Conservation (phyloP, 1,284 basidiomycete species). For the Lentinula novae-zelandiae region DNA sequence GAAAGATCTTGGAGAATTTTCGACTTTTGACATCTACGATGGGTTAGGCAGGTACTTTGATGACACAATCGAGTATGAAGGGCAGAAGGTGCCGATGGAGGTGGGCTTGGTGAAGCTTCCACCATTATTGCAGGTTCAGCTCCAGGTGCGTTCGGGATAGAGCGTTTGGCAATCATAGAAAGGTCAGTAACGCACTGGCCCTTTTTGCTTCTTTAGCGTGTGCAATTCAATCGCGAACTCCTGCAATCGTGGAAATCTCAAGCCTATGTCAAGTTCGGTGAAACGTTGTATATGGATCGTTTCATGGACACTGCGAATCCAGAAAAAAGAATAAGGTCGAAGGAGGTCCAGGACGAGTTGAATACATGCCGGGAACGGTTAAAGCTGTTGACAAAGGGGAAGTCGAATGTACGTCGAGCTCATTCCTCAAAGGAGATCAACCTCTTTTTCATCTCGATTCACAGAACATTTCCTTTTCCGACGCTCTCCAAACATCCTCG, state of each 20-base stretch:
- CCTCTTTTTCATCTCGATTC: neutral
- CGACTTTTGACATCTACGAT: constrained; percentile 81
- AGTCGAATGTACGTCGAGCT: constrained; percentile 39
- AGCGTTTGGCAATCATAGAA: neutral
- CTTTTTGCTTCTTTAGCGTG: constrained; percentile 53
- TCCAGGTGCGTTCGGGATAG: constrained; percentile 61
- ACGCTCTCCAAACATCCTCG: constrained; percentile 48
- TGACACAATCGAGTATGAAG: constrained; percentile 86
- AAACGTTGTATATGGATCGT: constrained; percentile 88
- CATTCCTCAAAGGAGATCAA: neutral
- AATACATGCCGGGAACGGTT: constrained; percentile 62
- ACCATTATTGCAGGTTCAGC: constrained; percentile 90
- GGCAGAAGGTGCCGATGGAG: constrained; percentile 83
- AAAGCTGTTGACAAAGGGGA: constrained; percentile 63
- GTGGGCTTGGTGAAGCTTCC: constrained; percentile 86
- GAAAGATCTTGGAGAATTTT: neutral
- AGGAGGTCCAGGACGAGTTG: constrained; percentile 66
- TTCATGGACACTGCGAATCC: constrained; percentile 80
- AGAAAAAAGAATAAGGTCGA: constrained; percentile 67
- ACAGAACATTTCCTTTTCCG: constrained; percentile 56
- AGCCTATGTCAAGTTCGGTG: constrained; percentile 88
- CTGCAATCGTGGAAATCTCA: constrained; percentile 93
- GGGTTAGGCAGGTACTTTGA: constrained; percentile 92
- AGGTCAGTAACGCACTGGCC: neutral
- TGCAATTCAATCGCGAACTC: constrained; percentile 92